Conservation (phyloP, 176 grass and related monocot genomes). For the Carex pumila region DNA sequence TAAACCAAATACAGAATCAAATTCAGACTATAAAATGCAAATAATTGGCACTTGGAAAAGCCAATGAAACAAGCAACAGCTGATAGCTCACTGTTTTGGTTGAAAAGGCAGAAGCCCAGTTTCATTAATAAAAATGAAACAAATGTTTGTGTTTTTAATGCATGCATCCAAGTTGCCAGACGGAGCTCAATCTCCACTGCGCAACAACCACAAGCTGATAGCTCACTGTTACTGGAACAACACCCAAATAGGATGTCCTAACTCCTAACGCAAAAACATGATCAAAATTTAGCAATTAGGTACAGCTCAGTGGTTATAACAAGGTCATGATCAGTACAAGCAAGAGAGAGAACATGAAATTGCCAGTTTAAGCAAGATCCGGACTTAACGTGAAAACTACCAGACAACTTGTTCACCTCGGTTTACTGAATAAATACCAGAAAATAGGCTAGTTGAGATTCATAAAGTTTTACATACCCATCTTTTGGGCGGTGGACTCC, state of each 20-base stretch:
- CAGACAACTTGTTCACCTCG: neutral
- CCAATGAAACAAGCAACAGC: neutral
- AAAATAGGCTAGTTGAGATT: neutral
- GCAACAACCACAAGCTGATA: no score
- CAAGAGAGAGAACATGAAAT: neutral
- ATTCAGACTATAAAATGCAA: neutral
- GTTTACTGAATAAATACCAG: slow-evolving; percentile 9
- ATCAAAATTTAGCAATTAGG: neutral
- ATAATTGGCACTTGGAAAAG: neutral
- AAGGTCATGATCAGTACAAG: neutral
- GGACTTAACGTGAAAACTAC: neutral
- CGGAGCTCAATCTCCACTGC: no score
- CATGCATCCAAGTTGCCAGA: no score
- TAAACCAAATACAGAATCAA: neutral
- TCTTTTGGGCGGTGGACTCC: slow-evolving; percentile 83
- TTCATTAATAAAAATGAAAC: no score
- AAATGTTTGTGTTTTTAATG: no score
- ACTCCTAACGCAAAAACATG: neutral
- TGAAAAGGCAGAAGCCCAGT: no score
- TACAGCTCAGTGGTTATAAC: neutral
- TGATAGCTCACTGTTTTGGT: neutral
- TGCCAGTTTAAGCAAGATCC: neutral
- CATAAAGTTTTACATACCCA: slow-evolving; percentile 40
- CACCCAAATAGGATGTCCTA: neutral
- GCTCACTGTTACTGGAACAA: neutral